These are phyloP conservation scores for Aspergillus hancockii DNA, from an alignment of 495 filamentous ascomycete species.

Conservation along the genomic window DNA sequence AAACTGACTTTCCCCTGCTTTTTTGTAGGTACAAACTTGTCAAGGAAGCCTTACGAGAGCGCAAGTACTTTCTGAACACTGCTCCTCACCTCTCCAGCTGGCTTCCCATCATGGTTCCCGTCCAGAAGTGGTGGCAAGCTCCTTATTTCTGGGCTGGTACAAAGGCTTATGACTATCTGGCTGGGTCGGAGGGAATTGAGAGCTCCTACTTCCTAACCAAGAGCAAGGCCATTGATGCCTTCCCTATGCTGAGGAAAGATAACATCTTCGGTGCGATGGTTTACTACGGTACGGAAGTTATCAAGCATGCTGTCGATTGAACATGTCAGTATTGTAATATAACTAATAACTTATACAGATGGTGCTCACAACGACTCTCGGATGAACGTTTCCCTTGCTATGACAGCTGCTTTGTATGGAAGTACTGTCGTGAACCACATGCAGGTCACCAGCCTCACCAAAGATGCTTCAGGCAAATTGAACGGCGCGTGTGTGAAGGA, in stretches of 20 bases:
- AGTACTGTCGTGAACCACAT: conserved; percentile 90
- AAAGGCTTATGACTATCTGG: conserved; percentile 92
- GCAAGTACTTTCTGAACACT: conserved; percentile 93
- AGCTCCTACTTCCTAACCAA: conserved; percentile 95
- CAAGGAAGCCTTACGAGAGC: conserved; percentile 91
- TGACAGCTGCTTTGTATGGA: conserved; percentile 94
- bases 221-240: conserved; percentile 91
- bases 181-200: conserved; percentile 94
- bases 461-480: conserved; percentile 76
- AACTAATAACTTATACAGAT: conserved; percentile 47
- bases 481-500: conserved; percentile 81
- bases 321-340: conserved; percentile 19
- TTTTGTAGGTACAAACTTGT: conserved; percentile 74
- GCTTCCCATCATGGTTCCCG: conserved; percentile 96
- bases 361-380: conserved; percentile 97
- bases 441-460: conserved; percentile 82
- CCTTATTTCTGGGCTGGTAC: conserved; percentile 98
- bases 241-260: conserved; percentile 93
- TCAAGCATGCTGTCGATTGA: background rate
- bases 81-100: conserved; percentile 93
- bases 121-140: conserved; percentile 95
- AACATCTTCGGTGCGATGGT: conserved; percentile 88
- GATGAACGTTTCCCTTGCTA: conserved; percentile 96
- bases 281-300: conserved; percentile 70
- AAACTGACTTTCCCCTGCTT: conserved; percentile 11